A percentile compares a stretch with the other conserved stretches of the same genome.
Evolutionary conservation across 1,284 basidiomycete species (phyloP).

Genomic region (Pholiota adiposa): DNA sequence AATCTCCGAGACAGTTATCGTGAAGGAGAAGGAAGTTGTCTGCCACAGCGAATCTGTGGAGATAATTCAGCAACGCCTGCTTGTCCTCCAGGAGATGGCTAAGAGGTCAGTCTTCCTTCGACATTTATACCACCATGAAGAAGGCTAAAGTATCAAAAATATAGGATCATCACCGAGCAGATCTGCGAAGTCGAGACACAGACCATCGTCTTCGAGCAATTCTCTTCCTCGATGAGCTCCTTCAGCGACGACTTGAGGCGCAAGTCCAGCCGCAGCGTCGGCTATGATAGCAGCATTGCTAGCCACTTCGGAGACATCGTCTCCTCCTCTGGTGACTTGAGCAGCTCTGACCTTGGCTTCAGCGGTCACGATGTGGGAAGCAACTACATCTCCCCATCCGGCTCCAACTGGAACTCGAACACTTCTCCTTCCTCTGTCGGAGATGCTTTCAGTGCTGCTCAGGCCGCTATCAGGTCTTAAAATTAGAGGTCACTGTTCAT

Average conservation of each 20-base stretch:
- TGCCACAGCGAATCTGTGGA: slow-evolving; percentile 40
- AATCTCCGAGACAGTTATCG: slow-evolving; percentile 29
- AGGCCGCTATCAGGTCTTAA: slow-evolving; percentile 21
- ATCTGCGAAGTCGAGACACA: slow-evolving; percentile 44
- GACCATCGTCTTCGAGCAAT: slow-evolving; percentile 40
- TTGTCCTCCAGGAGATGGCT: slow-evolving; percentile 45
- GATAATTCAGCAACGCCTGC: slow-evolving; percentile 45
- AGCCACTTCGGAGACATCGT: slow-evolving; percentile 33
- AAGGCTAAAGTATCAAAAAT: not conserved
- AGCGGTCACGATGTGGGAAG: slow-evolving; percentile 35
- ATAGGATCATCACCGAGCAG: slow-evolving; percentile 42
- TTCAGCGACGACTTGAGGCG: slow-evolving; percentile 40
- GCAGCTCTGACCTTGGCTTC: slow-evolving; percentile 39
- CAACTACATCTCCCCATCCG: slow-evolving; percentile 31
- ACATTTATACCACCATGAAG: slow-evolving; percentile 20
- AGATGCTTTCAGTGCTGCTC: slow-evolving; percentile 31
- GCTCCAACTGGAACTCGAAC: slow-evolving; percentile 40
- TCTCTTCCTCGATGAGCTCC: slow-evolving; percentile 32
- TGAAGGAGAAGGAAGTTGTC: slow-evolving; percentile 37
- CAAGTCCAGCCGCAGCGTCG: slow-evolving; percentile 34
- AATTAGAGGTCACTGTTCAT: not conserved
- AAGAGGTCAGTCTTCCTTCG: slow-evolving; percentile 36
- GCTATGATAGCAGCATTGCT: slow-evolving; percentile 38
- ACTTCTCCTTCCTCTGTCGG: slow-evolving; percentile 34
- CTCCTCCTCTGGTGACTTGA: slow-evolving; percentile 37